Evolutionary conservation across 768 basidiomycete species (phyloP).

Genomic region (Favolaschia claudopus): DNA sequence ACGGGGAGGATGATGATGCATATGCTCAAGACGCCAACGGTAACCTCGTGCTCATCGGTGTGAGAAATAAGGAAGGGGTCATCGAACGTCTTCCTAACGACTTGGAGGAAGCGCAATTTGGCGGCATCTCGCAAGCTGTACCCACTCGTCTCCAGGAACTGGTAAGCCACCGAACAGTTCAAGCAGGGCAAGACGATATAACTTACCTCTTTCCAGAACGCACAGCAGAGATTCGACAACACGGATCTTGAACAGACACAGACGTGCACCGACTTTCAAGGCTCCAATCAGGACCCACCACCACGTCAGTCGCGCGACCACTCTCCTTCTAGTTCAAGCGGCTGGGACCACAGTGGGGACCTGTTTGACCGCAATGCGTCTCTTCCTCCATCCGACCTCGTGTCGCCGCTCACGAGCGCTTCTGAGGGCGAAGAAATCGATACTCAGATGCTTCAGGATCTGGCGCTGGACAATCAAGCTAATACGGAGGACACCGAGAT

Average conservation of each 20-base stretch:
- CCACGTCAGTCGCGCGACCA: conserved; percentile 25
- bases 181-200: too few relatives aligned
- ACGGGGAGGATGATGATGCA: conserved; percentile 66
- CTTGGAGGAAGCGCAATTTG: conserved; percentile 55
- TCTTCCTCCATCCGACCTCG: conserved; percentile 30
- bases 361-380: conserved; percentile 21
- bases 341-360: background rate
- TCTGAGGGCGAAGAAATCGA: conserved; percentile 29
- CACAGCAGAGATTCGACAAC: conserved; percentile 25
- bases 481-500: conserved; percentile 51
- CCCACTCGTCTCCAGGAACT: conserved; percentile 65
- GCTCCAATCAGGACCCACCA: conserved; percentile 34
- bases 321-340: conserved; percentile 11
- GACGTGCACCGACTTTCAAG: conserved; percentile 38
- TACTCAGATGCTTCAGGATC: conserved; percentile 37
- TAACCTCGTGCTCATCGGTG: conserved; percentile 57
- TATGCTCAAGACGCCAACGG: conserved; percentile 47
- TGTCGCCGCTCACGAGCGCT: conserved; percentile 20
- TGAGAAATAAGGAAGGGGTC: conserved; percentile 61
- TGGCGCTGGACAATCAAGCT: conserved; percentile 27
- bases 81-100: conserved; percentile 52
- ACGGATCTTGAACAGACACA: conserved; percentile 60
- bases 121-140: conserved; percentile 57
- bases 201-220: conserved; percentile 12
- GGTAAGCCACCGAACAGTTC: conserved; percentile 48